These are phyloP conservation scores for Athelia sp. DNA, from an alignment of 1,284 basidiomycete genomes.

Conservation along the genomic window DNA sequence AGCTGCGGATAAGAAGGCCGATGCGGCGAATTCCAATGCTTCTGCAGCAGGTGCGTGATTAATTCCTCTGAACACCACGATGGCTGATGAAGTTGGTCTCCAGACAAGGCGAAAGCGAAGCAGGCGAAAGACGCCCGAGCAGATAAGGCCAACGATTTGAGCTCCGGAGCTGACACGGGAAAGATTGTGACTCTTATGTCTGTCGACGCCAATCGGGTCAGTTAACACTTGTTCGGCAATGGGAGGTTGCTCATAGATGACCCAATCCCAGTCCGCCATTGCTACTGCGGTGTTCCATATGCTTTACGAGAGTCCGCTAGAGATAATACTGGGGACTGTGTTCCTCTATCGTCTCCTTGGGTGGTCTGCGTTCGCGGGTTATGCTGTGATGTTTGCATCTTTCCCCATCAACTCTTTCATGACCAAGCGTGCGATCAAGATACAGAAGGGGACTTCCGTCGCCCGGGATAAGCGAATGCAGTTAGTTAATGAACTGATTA, in stretches of 20 bases:
- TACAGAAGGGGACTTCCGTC: conserved; percentile 68
- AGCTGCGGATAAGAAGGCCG: conserved; percentile 11
- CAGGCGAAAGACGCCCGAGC: conserved; percentile 19
- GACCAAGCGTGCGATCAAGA: conserved; percentile 56
- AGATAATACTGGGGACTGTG: conserved; percentile 68
- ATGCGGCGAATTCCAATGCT: conserved; percentile 9
- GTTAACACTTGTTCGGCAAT: neutral
- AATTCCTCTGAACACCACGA: conserved; percentile 12
- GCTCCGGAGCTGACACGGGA: conserved; percentile 68
- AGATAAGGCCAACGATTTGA: conserved; percentile 57
- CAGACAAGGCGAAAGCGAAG: conserved; percentile 18
- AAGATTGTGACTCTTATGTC: conserved; percentile 66
- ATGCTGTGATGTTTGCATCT: conserved; percentile 68
- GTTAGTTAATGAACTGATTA: conserved; percentile 82
- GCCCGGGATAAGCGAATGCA: conserved; percentile 84
- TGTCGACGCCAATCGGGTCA: neutral
- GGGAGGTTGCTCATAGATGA: conserved; percentile 27
- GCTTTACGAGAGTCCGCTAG: conserved; percentile 73
- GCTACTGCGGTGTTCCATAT: conserved; percentile 33
- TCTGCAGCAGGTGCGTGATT: conserved; percentile 7
- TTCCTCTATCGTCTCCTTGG: conserved; percentile 89
- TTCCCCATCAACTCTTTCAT: conserved; percentile 74
- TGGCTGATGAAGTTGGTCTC: neutral
- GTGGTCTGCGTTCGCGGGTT: conserved; percentile 80
- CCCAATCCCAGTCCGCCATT: conserved; percentile 41